Conservation (phyloP, 2,329 filamentous ascomycete genomes). For the Xylaria hypoxylon region DNA sequence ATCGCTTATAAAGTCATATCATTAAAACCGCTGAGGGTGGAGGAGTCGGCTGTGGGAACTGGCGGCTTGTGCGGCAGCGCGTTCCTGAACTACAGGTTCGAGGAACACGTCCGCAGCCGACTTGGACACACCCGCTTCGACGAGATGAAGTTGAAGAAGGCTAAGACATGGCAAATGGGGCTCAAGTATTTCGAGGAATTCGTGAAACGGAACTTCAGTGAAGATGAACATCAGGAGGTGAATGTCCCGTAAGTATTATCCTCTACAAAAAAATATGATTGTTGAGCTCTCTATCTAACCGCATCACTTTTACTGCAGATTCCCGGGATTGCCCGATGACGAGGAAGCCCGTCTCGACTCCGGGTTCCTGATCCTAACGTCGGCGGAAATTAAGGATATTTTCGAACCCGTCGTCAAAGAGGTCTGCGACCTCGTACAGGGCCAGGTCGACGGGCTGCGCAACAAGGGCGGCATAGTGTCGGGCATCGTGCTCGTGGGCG, state of each 20-base stretch:
- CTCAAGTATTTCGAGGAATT: conserved; percentile 86
- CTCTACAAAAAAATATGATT: not conserved
- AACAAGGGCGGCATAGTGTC: conserved; percentile 71
- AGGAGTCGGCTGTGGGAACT: conserved; percentile 83
- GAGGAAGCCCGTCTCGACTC: conserved; percentile 79
- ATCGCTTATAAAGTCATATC: conserved; percentile 86
- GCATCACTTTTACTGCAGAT: conserved; percentile 54
- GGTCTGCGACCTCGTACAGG: conserved; percentile 74
- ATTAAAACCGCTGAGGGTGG: conserved; percentile 75
- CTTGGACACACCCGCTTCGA: conserved; percentile 76
- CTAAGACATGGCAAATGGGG: conserved; percentile 83
- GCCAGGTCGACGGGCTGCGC: conserved; percentile 73
- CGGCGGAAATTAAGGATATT: conserved; percentile 76
- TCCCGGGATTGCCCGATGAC: conserved; percentile 80
- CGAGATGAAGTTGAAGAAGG: conserved; percentile 81
- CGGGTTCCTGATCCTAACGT: conserved; percentile 79
- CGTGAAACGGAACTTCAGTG: conserved; percentile 85
- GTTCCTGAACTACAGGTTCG: conserved; percentile 83
- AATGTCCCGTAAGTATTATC: conserved; percentile 72
- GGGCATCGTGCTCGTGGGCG: conserved; percentile 84
- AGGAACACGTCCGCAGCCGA: conserved; percentile 77
- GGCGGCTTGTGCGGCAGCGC: conserved; percentile 82
- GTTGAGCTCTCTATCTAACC: conserved; percentile 1
- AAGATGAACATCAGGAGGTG: conserved; percentile 80
- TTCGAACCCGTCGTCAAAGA: conserved; percentile 81